Conservation (phyloP, 129 eudicot species). For the Oenanthe sinensis region DNA sequence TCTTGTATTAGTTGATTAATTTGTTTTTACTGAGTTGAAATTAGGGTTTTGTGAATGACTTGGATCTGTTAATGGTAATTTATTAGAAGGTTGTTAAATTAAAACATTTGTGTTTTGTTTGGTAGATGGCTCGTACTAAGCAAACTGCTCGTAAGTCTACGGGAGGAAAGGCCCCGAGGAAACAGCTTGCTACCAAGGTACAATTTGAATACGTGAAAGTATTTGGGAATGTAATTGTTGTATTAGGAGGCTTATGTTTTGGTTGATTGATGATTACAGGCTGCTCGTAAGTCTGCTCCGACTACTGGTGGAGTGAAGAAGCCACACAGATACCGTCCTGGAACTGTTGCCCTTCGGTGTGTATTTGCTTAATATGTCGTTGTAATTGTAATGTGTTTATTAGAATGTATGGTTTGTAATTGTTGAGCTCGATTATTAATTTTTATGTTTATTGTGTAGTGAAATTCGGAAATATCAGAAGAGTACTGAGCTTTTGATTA, state of each 20-base stretch:
- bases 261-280: neutral
- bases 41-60: too few species aligned
- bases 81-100: too few species aligned
- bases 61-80: too few species aligned
- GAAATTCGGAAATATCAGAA: neutral
- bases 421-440: neutral
- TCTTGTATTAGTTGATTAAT: too few species aligned
- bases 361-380: neutral
- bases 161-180: neutral
- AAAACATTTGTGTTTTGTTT: neutral
- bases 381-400: neutral
- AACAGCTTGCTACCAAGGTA: neutral
- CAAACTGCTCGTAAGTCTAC: neutral
- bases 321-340: neutral
- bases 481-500: neutral
- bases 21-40: too few species aligned
- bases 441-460: neutral
- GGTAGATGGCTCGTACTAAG: neutral
- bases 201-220: too few species aligned
- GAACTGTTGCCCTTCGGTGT: neutral
- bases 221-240: too few species aligned
- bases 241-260: too few species aligned
- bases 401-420: neutral
- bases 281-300: neutral
- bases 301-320: neutral